Evolutionary conservation across 2,329 filamentous ascomycete genomes (phyloP).

Genomic region (Scytalidium sp.): DNA sequence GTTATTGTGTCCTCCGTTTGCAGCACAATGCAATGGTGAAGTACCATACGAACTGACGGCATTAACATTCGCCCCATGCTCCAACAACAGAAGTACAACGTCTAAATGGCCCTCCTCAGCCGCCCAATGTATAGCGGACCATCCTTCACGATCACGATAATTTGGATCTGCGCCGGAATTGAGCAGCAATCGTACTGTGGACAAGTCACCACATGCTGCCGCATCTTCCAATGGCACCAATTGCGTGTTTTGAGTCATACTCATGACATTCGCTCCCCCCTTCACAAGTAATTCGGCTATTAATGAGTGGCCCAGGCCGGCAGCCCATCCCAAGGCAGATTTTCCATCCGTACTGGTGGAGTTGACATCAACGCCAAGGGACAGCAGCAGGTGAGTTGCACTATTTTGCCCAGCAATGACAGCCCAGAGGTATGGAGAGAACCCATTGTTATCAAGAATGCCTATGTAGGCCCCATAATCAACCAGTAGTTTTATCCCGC

Average conservation of each 20-base stretch:
- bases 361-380: conserved; percentile 1
- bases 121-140: conserved; percentile 15
- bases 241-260: conserved; percentile 4
- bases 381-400: conserved; percentile 2
- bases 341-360: not conserved
- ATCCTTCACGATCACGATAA: conserved; percentile 18
- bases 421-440: conserved; percentile 1
- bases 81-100: conserved; percentile 18
- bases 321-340: conserved; percentile 8
- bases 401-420: not conserved
- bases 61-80: conserved; percentile 16
- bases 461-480: not conserved
- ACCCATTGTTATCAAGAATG: not conserved
- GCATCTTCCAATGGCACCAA: conserved; percentile 15
- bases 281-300: conserved; percentile 9
- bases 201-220: conserved; percentile 15
- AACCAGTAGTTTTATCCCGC: conserved; percentile 1
- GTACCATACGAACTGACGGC: conserved; percentile 15
- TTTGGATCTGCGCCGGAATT: conserved; percentile 7
- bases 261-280: not conserved
- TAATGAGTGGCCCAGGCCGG: conserved; percentile 4
- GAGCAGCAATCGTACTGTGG: conserved; percentile 12
- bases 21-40: conserved; percentile 19
- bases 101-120: conserved; percentile 19
- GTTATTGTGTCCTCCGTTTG: conserved; percentile 4